Base-by-base conservation (phyloP, 352 stramenopile genomes). In the Phytophthora fragariae region DNA sequence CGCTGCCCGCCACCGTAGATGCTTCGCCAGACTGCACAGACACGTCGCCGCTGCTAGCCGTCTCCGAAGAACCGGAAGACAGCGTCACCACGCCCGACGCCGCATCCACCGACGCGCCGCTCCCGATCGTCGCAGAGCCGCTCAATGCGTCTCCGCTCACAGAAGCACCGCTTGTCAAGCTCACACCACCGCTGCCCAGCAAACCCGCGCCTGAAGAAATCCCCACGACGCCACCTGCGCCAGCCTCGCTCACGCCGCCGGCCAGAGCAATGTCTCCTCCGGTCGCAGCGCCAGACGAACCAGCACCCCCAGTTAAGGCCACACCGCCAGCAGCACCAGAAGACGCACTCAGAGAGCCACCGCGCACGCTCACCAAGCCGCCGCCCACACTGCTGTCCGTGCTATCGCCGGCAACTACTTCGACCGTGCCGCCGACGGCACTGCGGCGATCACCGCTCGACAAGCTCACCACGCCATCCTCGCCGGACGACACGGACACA, bases 311-410 rank as follows among this genome's bases (percentile, higher is more conserved):
- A 31, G 70, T 24, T 47, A 77, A 57, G 19, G 39, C 31, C 27
- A 77, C 53, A 58, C 39, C 60, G 19, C 70, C 70, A 10, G 49
- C 69, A 31, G 58, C 37, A 12, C 69, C 69, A 29, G 56, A 60
- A 24, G 62, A 49, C 17, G 57, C 37, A 68, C 39, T 63, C 41
- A 73, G 29, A 37, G 66, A 68, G 5, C 66, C 66, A 5, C 66
- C 66, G 15, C 54, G 6, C 65, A 73, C 59, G 31, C 55, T 67
- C 57, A 76, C 63, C 1, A 63, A 76, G 33, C 70, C 70, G 41
- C 70, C 70, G 21, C 70, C 64, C 24, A 27, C 24, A 27, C 24
- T 27, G 24, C 24, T 27, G 24, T 27, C 24, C 24, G 24, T 27
- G 24, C 49, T 72, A 50, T 72, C 41, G 58, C 68, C 41, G 57